Evolutionary conservation across 495 filamentous ascomycete species (phyloP).

Genomic region (Aspergillus avenaceus): DNA sequence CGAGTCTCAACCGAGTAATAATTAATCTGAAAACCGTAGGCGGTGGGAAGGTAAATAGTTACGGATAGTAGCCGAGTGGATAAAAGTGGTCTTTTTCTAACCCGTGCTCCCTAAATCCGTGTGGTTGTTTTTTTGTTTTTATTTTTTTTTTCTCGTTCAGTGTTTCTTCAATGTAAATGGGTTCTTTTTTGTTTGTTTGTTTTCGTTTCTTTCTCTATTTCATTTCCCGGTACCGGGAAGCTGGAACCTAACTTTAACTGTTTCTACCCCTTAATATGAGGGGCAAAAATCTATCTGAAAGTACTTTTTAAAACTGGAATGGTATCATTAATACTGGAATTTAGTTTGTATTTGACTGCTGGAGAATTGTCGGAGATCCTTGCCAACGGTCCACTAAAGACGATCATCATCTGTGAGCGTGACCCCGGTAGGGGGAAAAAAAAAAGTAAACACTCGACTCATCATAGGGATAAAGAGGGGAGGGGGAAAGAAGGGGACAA

Average conservation of each 20-base stretch:
- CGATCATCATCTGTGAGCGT: not conserved
- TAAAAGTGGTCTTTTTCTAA: not conserved
- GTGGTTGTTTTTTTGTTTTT: not conserved
- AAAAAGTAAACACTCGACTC: not conserved
- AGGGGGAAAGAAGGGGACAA: no score
- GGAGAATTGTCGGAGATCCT: constrained; percentile 1
- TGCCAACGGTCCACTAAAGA: not conserved
- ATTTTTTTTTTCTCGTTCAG: no score
- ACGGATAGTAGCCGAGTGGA: not conserved
- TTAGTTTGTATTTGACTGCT: no score
- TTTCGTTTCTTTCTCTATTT: no score
- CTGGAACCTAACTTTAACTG: no score
- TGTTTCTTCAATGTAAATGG: no score
- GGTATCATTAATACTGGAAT: not conserved
- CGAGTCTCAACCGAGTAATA: no score
- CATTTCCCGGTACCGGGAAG: no score
- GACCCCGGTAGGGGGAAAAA: not conserved
- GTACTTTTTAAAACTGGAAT: no score
- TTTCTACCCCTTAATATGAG: no score
- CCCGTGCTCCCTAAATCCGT: not conserved
- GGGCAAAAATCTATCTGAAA: no score
- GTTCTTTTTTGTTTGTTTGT: no score
- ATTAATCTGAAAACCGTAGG: not conserved
- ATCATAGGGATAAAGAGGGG: not conserved
- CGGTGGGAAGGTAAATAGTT: not conserved